These are phyloP conservation scores for Penicillium samsonianum DNA, from an alignment of 495 filamentous ascomycete genomes.

Conservation along the genomic window DNA sequence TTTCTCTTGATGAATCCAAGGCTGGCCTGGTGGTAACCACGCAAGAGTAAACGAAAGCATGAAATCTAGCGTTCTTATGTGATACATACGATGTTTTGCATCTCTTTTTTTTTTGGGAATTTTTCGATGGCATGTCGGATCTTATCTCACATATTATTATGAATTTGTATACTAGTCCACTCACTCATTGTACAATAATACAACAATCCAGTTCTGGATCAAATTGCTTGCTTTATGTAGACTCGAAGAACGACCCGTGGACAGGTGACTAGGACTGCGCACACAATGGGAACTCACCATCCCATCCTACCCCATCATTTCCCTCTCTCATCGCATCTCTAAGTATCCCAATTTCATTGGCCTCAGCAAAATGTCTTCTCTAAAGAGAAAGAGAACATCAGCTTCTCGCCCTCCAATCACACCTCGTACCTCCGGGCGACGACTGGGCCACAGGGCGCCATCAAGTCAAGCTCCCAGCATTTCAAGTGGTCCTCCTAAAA, in stretches of 20 bases:
- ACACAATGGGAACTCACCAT: not conserved
- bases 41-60: slow-evolving; percentile 21
- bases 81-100: slow-evolving; percentile 9
- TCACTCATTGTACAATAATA: slow-evolving; percentile 17
- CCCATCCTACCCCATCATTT: not conserved
- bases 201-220: too few relatives aligned
- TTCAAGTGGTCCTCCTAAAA: slow-evolving; percentile 7
- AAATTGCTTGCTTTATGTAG: not conserved
- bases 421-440: slow-evolving; percentile 18
- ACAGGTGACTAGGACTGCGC: not conserved
- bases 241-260: slow-evolving; percentile 13
- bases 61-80: slow-evolving; percentile 10
- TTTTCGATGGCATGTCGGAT: slow-evolving; percentile 19
- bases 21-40: slow-evolving; percentile 34
- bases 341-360: not conserved
- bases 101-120: slow-evolving; percentile 10
- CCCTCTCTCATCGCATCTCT: not conserved
- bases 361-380: slow-evolving; percentile 18
- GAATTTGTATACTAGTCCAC: slow-evolving; percentile 20
- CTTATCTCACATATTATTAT: slow-evolving; percentile 23
- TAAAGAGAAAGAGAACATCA: slow-evolving; percentile 30
- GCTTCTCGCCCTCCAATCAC: slow-evolving; percentile 15
- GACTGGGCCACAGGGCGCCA: slow-evolving; percentile 3
- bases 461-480: slow-evolving; percentile 11
- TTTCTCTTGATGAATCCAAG: slow-evolving; percentile 58